Evolutionary conservation across 2,329 filamentous ascomycete species (phyloP), one percentile per base, ranked within the genome.

Genomic region (Colletotrichum echinochloae): DNA sequence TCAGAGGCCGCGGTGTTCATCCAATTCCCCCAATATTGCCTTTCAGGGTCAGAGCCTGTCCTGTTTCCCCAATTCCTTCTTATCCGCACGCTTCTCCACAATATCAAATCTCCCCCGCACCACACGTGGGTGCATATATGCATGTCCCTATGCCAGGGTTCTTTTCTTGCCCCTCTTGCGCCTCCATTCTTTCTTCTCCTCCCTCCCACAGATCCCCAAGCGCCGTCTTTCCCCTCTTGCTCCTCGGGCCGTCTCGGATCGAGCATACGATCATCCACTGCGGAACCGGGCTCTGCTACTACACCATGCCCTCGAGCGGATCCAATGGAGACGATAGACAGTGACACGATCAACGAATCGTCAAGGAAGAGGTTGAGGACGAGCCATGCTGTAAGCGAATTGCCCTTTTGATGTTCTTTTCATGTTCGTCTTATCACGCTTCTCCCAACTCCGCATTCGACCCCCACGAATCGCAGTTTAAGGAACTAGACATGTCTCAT

Each of bases 321-420:
- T 61, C 33, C 63, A 56, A 72, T 63, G 54, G 69, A 71, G 56
- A 63, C 55, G 54, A 72, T 78, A 74, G 76, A 81, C 51, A 74
- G 77, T 70, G 73, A 75, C 49, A 48, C 73, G 59, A 65, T 55
- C 39, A 70, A 72, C 55, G 79, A 81, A 73, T 78, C 78, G 56
- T 62, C 76, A 33, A 79, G 82, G 64, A 83, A 83, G 74, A 79
- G 82, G 51, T 74, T 83, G 65, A 77, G 82, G 63, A 83, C 82
- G 28, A 83, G 81, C 49, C 82, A 83, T 77, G 82, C 82, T 33
- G 81, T 83, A 52, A 39, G 67, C 67, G 73, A 76, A 80, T 76
- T 57, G 33, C 5, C 41, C 30, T 44, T 4, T 44, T n/a, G 8
- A 44, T 44, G 12, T 18, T n/a, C 6, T 39, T 14, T 48, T 41